Conservation (phyloP, 805 yeast genomes). For the Metschnikowia corniflorae region DNA sequence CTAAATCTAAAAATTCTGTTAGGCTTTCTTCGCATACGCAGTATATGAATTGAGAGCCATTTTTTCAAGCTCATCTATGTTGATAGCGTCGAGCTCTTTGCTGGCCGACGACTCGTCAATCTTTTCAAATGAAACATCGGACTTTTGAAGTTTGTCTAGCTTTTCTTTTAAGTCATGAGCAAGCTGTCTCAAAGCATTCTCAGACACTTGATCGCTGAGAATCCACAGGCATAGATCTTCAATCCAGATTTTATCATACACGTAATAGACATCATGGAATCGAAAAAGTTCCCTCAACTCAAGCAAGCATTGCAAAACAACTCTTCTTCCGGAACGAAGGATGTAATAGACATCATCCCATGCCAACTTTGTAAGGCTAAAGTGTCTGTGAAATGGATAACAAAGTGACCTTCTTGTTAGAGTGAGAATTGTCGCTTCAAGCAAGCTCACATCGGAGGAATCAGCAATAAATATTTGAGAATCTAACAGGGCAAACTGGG, state of each 20-base stretch:
- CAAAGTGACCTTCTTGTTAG: conserved; percentile 69
- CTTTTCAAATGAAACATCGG: conserved; percentile 57
- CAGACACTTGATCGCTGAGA: conserved; percentile 56
- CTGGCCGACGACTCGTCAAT: conserved; percentile 23
- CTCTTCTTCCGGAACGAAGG: conserved; percentile 66
- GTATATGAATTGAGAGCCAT: conserved; percentile 18
- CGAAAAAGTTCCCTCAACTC: conserved; percentile 70
- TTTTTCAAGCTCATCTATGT: conserved; percentile 16
- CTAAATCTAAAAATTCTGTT: too few species aligned
- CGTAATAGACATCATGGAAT: conserved; percentile 79
- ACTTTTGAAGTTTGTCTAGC: conserved; percentile 33
- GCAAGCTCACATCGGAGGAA: conserved; percentile 28
- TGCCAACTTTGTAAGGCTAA: conserved; percentile 51
- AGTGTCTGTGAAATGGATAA: conserved; percentile 78
- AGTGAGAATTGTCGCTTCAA: conserved; percentile 56
- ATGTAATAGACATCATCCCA: conserved; percentile 74
- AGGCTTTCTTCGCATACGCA: too few species aligned
- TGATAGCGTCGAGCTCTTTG: conserved; percentile 19
- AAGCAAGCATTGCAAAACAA: conserved; percentile 57
- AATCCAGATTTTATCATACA: conserved; percentile 71
- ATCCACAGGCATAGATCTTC: conserved; percentile 81
- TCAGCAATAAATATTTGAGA: conserved; percentile 40
- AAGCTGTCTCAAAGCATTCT: conserved; percentile 53
- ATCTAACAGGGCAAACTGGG: conserved; percentile 75
- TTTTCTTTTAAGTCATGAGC: conserved; percentile 62